phyloP scores from a whole-genome alignment of 805 yeast species.

The Myxozyma nipponensis region DNA sequence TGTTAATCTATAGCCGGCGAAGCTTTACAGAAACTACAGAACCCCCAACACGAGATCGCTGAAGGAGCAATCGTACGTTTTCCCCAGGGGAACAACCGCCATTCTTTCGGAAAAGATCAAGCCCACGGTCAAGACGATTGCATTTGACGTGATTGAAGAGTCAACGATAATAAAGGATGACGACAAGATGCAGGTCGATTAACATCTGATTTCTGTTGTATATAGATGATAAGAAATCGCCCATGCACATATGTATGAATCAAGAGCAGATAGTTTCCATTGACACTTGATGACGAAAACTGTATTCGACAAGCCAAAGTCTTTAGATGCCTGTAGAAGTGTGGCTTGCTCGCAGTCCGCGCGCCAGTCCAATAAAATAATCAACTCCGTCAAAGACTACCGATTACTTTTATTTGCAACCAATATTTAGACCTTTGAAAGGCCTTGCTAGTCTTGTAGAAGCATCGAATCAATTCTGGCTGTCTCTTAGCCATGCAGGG shows the following conservation, averaged over 20 bases:
- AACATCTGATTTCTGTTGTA: neutral
- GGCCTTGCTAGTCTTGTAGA: too few species aligned
- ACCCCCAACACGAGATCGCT: conserved; percentile 85
- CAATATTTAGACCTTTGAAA: too few species aligned
- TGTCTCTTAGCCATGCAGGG: too few species aligned
- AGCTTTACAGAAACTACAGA: conserved; percentile 75
- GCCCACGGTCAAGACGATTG: conserved; percentile 57
- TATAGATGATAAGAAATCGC: neutral
- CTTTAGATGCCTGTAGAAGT: too few species aligned
- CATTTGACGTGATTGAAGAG: conserved; percentile 23
- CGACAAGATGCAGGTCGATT: conserved; percentile 25
- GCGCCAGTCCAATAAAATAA: too few species aligned
- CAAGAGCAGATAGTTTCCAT: neutral
- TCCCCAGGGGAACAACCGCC: conserved; percentile 91
- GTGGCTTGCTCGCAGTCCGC: too few species aligned
- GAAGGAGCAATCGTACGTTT: conserved; percentile 80
- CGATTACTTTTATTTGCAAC: too few species aligned
- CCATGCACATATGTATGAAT: neutral
- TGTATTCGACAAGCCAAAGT: neutral
- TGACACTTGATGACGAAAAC: neutral
- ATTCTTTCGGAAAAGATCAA: conserved; percentile 65
- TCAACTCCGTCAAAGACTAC: too few species aligned
- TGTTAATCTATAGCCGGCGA: conserved; percentile 47
- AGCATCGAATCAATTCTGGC: too few species aligned
- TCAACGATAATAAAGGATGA: conserved; percentile 14